Evolutionary conservation across 176 grass and related monocot genomes (phyloP), one percentile per base, ranked within the genome.

Genomic region (Canna indica): DNA sequence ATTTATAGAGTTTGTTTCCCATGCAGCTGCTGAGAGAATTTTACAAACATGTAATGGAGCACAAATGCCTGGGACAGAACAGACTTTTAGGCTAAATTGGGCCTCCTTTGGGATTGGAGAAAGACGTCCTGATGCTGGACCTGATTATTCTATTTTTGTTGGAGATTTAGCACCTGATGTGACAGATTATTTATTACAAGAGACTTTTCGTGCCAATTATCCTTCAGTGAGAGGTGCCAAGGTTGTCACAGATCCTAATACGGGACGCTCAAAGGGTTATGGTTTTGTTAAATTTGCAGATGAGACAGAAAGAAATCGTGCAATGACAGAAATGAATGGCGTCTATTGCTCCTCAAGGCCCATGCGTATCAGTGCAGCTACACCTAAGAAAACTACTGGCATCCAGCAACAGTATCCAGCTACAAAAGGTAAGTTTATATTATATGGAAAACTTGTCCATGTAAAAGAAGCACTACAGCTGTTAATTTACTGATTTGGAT

Each of bases 111-210:
- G 94, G 50, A 84, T 86, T 81, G 86, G 94, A 32, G 94, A 97
- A 76, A 97, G 81, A 78, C 86, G 94, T 50, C 67, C 79, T 59
- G 88, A 92, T 74, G 75, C 84, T 47, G 77, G 86, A 46, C 72
- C 84, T 48, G 94, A 97, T 64, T 86, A 97, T 81, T 97, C 89
- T 0, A 99, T 99, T 73, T 99, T 97, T 56, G 86, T 99, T 18
- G 89, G 94, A n/a, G 94, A 99, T 73, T 73, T 99, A 74, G 94
- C 94, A 70, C 89, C 94, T 77, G 94, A 99, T 88, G 94, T 99
- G 52, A 99, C 89, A 50, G 94, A 99, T 90, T 99, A 92, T 73
- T 80, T 99, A 61, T 70, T 99, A 82, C 94, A 92, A 82, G 89
- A 99, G 73, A 99, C 94, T 17, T 99, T 99, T 68, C 84, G 86